Base-by-base conservation (phyloP, 78 protist species). In the Dictyostelium brefeldianum region DNA sequence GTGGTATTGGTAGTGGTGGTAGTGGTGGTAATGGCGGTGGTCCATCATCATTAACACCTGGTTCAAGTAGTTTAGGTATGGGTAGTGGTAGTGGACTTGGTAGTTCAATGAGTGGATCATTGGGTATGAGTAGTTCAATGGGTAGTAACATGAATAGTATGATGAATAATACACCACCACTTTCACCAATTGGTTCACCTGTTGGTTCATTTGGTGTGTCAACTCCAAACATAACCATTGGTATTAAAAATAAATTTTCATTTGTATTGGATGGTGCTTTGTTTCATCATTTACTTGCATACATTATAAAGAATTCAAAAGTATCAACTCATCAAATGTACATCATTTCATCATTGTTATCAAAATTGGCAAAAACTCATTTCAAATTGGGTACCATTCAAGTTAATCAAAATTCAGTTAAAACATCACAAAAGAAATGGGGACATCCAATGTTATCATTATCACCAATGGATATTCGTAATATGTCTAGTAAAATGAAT, bases 381-480 rank as follows among this genome's bases (percentile, higher is more conserved):
- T 41, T 54, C 3, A 46, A 25, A 4, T 64, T 85, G 9, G 83
- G 83, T 7, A 75, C 71, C 6, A 59, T 85, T 27, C 54, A 73
- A 18, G 75, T 70, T 1, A 83, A 20, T 43, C 75, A 54, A 9
- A 70, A 73, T 4, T 31, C 75, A 15, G 81, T 85, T 29, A 85
- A 85, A 62, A 47, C 81, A 2, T 22, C 47, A 11, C 78, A 67
- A 56, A 53, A 62, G 74, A 73, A 71, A 41, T 74, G 83, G 81
- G 92, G 92, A 25, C 56, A 75, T 10, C 46, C 62, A 17, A 36
- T 27, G 25, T 54, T 85, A 20, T 75, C 62, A 18, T 27, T 85
- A 22, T 74, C 92, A 25, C 83, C 92, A 59, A 59, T 46, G 41
- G 92, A 85, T 46, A 59, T 85, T 17, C 79, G 83, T 51, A 51